Percentiles rank a stretch among this genome's conserved stretches.
Conservation (phyloP, 2,329 filamentous ascomycete genomes). For the Botrytis sinoallii region DNA sequence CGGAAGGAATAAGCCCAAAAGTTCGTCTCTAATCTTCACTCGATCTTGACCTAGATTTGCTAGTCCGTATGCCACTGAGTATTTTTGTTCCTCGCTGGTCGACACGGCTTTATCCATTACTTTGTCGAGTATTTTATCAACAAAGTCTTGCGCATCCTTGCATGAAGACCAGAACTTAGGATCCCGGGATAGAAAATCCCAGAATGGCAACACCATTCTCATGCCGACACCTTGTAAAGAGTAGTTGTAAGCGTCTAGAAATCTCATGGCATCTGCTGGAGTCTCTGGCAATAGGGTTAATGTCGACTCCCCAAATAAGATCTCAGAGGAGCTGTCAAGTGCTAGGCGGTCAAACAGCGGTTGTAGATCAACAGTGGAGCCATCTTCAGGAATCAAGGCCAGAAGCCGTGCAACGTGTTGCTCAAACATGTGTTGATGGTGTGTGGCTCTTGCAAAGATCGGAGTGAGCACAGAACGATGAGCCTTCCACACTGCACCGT, state of each 20-base stretch:
- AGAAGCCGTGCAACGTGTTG: neutral
- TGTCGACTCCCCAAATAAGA: slow-evolving; percentile 59
- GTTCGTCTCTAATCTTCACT: neutral
- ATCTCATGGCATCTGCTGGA: neutral
- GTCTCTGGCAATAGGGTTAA: neutral
- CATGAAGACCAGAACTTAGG: slow-evolving; percentile 7
- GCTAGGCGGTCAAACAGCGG: slow-evolving; percentile 40
- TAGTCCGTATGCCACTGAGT: neutral
- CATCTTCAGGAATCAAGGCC: slow-evolving; percentile 7
- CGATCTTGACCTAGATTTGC: neutral
- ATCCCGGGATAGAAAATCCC: slow-evolving; percentile 1
- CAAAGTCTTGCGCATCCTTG: slow-evolving; percentile 5
- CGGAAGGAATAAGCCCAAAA: neutral
- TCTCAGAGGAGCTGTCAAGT: slow-evolving; percentile 55
- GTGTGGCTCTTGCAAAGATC: neutral
- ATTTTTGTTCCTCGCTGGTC: neutral
- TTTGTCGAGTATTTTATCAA: neutral
- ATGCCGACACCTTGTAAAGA: neutral
- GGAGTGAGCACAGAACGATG: slow-evolving; percentile 4
- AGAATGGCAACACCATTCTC: slow-evolving; percentile 10
- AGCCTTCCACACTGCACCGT: slow-evolving; percentile 10
- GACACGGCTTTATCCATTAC: neutral
- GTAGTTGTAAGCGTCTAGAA: neutral
- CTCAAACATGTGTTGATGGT: neutral
- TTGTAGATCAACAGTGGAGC: slow-evolving; percentile 14